Evolutionary conservation across 352 stramenopile genomes (phyloP), one percentile per base, ranked within the genome.

Genomic region (Elongisporangium undulatum): DNA sequence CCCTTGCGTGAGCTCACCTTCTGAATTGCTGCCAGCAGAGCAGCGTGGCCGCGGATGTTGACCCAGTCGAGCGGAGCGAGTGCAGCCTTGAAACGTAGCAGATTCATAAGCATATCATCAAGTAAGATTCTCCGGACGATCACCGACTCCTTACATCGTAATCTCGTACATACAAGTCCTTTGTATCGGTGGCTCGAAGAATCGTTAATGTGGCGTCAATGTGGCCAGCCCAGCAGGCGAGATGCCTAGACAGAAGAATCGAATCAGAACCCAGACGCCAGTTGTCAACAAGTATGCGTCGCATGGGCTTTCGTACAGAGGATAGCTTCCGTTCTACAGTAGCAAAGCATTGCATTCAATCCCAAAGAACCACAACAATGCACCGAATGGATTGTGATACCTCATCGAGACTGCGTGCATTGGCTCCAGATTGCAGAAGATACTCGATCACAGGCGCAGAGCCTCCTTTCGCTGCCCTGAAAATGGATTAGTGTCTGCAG

Each of bases 391-490:
- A 34, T 16, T 3, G 21, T 26, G 59, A 20, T 52, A 83, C 74
- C 61, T 89, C 78, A 23, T 90, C 82, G 4, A 88, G 59, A 21
- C 53, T 73, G 34, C 74, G 70, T 6, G 76, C 72, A 49, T 67
- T 82, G 10, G 79, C 82, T n/a, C 79, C 78, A 22, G 67, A 64
- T 22, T 55, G 38, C 3, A 92, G 53, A 1, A 92, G 61, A 41
- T 85, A 89, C 49, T 84, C 74, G 10, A 92, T 64, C 6, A 89
- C 76, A 0, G 60, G 56, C 2, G 60, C 56, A 4, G 62, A 67
- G 2, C 80, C 80, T 26, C 80, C 82, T 66, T 92, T 92, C 1
- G 82, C 80, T 51, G 80, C 82, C 82, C 82, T 92, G 48, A 1
- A 51, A 51, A 17, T 20, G 17, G 13, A 5, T 49, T 3, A 55